phyloP scores from a whole-genome alignment of 345 rosid genomes.

The Noccaea caerulescens region DNA sequence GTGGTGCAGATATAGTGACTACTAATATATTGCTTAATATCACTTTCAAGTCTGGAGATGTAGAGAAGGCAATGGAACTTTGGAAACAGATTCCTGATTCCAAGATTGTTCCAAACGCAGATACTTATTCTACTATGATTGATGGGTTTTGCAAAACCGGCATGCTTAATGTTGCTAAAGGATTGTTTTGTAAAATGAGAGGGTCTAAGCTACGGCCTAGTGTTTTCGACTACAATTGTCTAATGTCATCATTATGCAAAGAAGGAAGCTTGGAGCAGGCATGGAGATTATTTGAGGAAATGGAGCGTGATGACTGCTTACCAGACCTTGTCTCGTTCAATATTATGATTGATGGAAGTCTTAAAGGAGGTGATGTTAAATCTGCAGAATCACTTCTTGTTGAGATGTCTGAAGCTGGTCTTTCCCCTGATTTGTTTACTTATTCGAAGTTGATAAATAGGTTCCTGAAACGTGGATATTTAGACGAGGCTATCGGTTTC shows the following conservation, averaged over 20 bases:
- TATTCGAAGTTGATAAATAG: constrained; percentile 61
- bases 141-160: constrained; percentile 58
- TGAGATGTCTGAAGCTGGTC: constrained; percentile 58
- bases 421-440: constrained; percentile 58
- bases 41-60: constrained; percentile 52
- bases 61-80: constrained; percentile 56
- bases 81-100: constrained; percentile 58
- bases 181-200: constrained; percentile 59
- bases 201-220: constrained; percentile 45
- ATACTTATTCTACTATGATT: constrained; percentile 57
- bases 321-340: constrained; percentile 59
- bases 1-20: constrained; percentile 51
- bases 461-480: constrained; percentile 57
- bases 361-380: constrained; percentile 56
- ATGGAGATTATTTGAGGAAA: constrained; percentile 59
- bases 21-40: constrained; percentile 53
- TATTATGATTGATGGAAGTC: constrained; percentile 63
- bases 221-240: constrained; percentile 54
- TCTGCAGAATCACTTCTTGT: constrained; percentile 54
- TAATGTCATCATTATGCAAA: constrained; percentile 62
- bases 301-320: constrained; percentile 41
- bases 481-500: constrained; percentile 56
- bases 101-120: constrained; percentile 53
- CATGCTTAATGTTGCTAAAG: constrained; percentile 65
- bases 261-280: constrained; percentile 72